Conservation (phyloP, 495 filamentous ascomycete species). For the Hypoxylon perforatum region DNA sequence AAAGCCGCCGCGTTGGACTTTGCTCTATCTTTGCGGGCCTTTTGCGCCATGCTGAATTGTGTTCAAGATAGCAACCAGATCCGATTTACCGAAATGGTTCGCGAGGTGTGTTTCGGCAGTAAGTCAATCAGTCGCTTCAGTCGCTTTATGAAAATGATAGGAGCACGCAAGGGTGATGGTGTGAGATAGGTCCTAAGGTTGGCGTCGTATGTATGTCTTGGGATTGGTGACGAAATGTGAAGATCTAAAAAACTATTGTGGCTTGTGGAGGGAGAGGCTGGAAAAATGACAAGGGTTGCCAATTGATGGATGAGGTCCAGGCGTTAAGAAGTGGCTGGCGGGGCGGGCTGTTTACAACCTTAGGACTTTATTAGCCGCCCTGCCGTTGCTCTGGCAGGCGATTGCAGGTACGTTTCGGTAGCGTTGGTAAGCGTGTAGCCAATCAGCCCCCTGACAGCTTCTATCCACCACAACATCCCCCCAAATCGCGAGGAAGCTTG, state of each 20-base stretch:
- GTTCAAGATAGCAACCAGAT: neutral
- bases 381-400: slow-evolving; percentile 46
- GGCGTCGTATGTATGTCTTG: no score
- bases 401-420: slow-evolving; percentile 27
- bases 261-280: slow-evolving; percentile 21
- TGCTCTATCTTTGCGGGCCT: slow-evolving; percentile 93
- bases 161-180: no score
- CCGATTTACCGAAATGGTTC: neutral
- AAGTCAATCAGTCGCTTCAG: no score
- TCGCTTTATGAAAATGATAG: no score
- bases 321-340: slow-evolving; percentile 8
- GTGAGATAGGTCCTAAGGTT: no score
- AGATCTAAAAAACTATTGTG: slow-evolving; percentile 13
- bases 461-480: slow-evolving; percentile 50
- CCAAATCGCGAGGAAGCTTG: slow-evolving; percentile 46
- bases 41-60: slow-evolving; percentile 70
- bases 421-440: slow-evolving; percentile 13
- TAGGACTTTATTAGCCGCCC: slow-evolving; percentile 31
- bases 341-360: slow-evolving; percentile 13
- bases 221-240: slow-evolving; percentile 13
- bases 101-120: neutral
- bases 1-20: slow-evolving; percentile 79
- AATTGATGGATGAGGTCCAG: neutral
- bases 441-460: slow-evolving; percentile 41
- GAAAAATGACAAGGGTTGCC: neutral